Evolutionary conservation across 2,329 filamentous ascomycete species (phyloP), one percentile per base, ranked within the genome.

Genomic region (Neoascochyta sp.): DNA sequence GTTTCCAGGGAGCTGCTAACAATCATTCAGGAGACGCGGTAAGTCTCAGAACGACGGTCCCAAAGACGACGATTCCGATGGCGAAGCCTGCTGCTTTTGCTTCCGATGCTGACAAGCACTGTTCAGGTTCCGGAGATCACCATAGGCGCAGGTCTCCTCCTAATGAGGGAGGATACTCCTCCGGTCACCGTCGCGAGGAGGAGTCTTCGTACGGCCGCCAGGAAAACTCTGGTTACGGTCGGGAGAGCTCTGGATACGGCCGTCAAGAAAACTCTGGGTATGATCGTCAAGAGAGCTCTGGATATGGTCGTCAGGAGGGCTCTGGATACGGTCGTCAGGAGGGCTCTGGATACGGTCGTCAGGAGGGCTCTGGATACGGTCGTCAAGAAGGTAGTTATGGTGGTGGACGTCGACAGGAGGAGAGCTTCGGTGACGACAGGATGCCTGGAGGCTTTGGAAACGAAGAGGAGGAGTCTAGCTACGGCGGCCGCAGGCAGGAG

Each of bases 41-140:
- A 60, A 57, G 45, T 58, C 53, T 11, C 20, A 33, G 63, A 64
- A 67, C 51, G 53, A 55, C 20, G 42, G 54, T 32, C 64, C 65
- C 50, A 59, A 66, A 34, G 51, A 64, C 39, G 56, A 58, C 31
- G 38, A 42, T 30, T 41, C 39, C 41, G 51, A 41, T 16, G 54
- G 57, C 32, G 57, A 54, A 22, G 52, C 52, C 34, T 56, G 50
- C 33, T 35, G 36, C 23, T 29, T 52, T 44, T 39, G 50, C 35
- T 22, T 38, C 52, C 33, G 50, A 53, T 36, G 34, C 32, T 39
- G 41, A 52, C 41, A 49, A 52, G 40, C 44, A 43, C 34, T 46
- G 44, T 37, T 42, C 35, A 33, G 43, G 40, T 30, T 45, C 36
- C 16, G 36, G 46, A 18, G 40, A 51, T 13, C 30, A 38, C 28